These are phyloP conservation scores for Plasmodium adleri DNA, from an alignment of 169 alveolate species.

Conservation along the genomic window DNA sequence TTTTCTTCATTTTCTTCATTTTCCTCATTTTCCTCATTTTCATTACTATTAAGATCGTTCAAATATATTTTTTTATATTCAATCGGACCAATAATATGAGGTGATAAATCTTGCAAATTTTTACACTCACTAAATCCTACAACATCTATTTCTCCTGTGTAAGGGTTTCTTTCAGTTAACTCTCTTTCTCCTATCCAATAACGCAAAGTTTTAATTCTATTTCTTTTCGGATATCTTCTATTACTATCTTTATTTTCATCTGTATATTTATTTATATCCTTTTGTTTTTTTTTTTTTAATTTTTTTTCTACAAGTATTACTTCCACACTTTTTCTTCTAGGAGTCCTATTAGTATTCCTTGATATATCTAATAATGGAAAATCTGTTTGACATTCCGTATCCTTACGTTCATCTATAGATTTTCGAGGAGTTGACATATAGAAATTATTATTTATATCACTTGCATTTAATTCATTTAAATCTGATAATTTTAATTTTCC, in stretches of 20 bases:
- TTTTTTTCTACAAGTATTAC: constrained; percentile 45
- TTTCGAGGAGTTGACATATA: constrained; percentile 8
- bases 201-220: constrained; percentile 53
- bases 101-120: constrained; percentile 44
- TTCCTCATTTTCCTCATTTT: background rate
- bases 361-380: constrained; percentile 30
- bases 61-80: constrained; percentile 35
- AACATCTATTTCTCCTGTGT: constrained; percentile 72
- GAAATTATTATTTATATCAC: background rate
- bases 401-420: constrained; percentile 15
- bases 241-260: background rate
- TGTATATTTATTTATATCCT: background rate
- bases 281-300: constrained; percentile 34
- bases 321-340: constrained; percentile 67
- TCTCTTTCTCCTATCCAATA: constrained; percentile 76
- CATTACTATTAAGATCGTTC: constrained; percentile 10
- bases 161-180: constrained; percentile 45
- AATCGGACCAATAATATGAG: constrained; percentile 66
- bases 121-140: constrained; percentile 65
- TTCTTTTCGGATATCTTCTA: constrained; percentile 60
- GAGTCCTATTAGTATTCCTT: constrained; percentile 56
- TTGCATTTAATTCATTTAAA: constrained; percentile 7
- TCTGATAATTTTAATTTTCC: constrained; percentile 17
- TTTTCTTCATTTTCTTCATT: background rate
- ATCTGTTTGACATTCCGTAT: constrained; percentile 63